Conservation (phyloP, 2,329 filamentous ascomycete genomes). For the Sporothrix variecibatus region DNA sequence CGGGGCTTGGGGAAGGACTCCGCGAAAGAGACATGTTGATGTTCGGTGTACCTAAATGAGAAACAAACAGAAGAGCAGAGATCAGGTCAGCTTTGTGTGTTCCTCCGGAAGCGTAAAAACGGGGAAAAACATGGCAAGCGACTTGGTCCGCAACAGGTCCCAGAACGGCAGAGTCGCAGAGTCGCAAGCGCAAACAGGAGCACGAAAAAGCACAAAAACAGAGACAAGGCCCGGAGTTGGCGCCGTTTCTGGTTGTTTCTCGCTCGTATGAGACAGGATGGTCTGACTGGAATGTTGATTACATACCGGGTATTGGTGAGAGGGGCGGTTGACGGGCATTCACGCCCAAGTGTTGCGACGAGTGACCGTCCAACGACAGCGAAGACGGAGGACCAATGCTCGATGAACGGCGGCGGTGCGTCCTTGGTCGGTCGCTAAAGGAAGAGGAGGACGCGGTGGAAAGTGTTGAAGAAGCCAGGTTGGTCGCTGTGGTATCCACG, state of each 20-base stretch:
- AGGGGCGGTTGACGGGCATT: conserved; percentile 46
- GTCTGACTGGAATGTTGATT: conserved; percentile 10
- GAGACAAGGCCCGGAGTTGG: conserved; percentile 6
- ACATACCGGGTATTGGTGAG: conserved; percentile 59
- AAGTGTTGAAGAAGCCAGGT: conserved; percentile 54
- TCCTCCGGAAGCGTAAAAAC: conserved; percentile 16
- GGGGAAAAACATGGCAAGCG: not conserved
- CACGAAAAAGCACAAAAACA: conserved; percentile 6
- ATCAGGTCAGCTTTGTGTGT: conserved; percentile 1
- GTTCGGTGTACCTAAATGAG: conserved; percentile 54
- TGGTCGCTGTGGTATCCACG: conserved; percentile 38
- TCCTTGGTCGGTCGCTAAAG: conserved; percentile 52
- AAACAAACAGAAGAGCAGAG: not conserved
- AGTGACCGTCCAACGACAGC: conserved; percentile 39
- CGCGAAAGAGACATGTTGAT: conserved; percentile 78
- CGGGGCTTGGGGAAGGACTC: conserved; percentile 80
- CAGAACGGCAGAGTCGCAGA: not conserved
- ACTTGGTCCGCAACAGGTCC: not conserved
- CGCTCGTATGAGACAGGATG: not conserved
- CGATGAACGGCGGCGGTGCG: conserved; percentile 47
- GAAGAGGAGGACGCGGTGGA: conserved; percentile 56
- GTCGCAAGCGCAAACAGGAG: not conserved
- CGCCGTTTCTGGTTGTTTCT: not conserved
- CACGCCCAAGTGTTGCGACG: conserved; percentile 43
- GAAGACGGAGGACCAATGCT: conserved; percentile 33